Percentiles rank a stretch among this genome's conserved stretches.
These are phyloP conservation scores for Pseudonitzschia pungens DNA, from an alignment of 108 stramenopile genomes.

Conservation along the genomic window DNA sequence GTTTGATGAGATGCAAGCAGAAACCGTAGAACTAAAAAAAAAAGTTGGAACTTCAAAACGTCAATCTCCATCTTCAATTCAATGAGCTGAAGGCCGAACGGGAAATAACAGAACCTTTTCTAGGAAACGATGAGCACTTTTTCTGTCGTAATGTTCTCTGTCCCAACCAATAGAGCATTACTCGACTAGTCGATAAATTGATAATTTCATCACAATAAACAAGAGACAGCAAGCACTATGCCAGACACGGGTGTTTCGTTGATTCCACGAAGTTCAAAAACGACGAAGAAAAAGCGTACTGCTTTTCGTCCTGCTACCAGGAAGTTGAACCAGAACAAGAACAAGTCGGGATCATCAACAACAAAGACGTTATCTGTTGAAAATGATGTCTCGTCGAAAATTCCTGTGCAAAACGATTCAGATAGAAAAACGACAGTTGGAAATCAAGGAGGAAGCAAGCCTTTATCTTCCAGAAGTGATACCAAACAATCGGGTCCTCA, in stretches of 20 bases:
- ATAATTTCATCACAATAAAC: too few relatives aligned
- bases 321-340: constrained; percentile 14
- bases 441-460: background rate
- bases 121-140: background rate
- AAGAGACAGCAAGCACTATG: background rate
- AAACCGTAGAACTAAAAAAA: background rate
- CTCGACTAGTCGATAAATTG: background rate
- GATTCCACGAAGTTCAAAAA: constrained; percentile 30
- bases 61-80: background rate
- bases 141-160: background rate
- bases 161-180: background rate
- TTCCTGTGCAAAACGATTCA: background rate
- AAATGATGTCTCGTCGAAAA: background rate
- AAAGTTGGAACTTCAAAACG: background rate
- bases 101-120: background rate
- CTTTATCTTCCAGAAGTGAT: background rate
- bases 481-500: background rate
- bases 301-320: constrained; percentile 35
- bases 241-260: constrained; percentile 16
- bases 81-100: background rate
- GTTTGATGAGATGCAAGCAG: background rate
- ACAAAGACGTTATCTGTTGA: background rate
- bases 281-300: constrained; percentile 28
- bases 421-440: background rate
- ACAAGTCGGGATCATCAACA: background rate